These are phyloP conservation scores for Dioscorea zingiberensis DNA, from an alignment of 106 monocot genomes.

Conservation along the genomic window DNA sequence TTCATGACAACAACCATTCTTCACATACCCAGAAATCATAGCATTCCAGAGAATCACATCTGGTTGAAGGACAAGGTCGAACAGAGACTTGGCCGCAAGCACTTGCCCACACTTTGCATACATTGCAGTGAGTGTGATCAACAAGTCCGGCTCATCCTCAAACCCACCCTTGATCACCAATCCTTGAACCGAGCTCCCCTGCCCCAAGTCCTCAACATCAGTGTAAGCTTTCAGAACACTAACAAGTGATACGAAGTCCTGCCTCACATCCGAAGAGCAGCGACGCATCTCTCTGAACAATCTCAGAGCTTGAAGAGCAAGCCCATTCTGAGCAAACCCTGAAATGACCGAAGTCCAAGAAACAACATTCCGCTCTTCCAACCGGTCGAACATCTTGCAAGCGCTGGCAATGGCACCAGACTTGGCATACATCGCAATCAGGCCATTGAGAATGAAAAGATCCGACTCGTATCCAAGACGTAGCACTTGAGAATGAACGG, in stretches of 20 bases:
- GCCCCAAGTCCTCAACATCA: conserved; percentile 38
- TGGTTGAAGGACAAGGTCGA: conserved; percentile 27
- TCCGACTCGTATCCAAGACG: conserved; percentile 30
- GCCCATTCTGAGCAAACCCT: conserved; percentile 52
- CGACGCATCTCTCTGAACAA: conserved; percentile 38
- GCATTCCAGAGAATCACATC: conserved; percentile 71
- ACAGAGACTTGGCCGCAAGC: conserved; percentile 31
- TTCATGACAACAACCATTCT: conserved; percentile 46
- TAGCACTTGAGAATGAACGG: conserved; percentile 44
- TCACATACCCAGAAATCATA: conserved; percentile 86
- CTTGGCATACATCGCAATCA: conserved; percentile 55
- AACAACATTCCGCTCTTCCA: conserved; percentile 37
- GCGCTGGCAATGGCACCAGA: conserved; percentile 29
- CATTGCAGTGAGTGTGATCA: conserved; percentile 50
- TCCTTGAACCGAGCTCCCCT: conserved; percentile 46
- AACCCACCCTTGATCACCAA: conserved; percentile 54
- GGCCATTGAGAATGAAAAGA: conserved; percentile 49
- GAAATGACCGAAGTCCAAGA: conserved; percentile 73
- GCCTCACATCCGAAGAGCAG: conserved; percentile 8
- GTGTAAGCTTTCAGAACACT: conserved; percentile 63
- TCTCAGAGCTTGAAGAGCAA: conserved; percentile 30
- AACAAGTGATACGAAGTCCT: conserved; percentile 63
- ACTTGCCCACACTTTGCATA: conserved; percentile 70
- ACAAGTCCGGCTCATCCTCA: conserved; percentile 41
- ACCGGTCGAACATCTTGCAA: conserved; percentile 21